Base-by-base conservation (phyloP, 176 grass and related monocot genomes). In the Juncus inflexus region DNA sequence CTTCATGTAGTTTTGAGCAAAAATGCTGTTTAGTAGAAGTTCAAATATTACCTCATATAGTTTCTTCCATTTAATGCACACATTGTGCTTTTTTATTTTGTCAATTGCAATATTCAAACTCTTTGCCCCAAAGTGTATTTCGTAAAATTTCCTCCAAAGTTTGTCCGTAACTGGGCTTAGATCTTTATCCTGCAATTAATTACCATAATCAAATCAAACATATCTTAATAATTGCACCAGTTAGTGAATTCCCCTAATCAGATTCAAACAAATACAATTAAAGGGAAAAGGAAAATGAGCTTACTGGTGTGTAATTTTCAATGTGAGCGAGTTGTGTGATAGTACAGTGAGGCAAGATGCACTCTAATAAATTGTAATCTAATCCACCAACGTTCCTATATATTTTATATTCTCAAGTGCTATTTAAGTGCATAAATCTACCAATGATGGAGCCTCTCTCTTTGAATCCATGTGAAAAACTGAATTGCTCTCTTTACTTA, bases 131-230 rank as follows among this genome's bases (percentile, higher is more conserved):
- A 74, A 83, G 38, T 78, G 53, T 9, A 35, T 35, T 68, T 83
- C 81, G 37, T 78, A 83, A 39, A 83, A 83, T 74, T 57, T 83
- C 69, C 74, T 83, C 81, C 81, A 83, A 4, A 74, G 47, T 37
- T 41, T 67, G 62, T 83, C 62, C 9, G 81, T 83, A 37, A 78
- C 75, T 4, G 74, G 81, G 72, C 69, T 83, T 35, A 83, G 81
- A 60, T 83, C 81, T 45, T 54, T 74, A 74, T 50, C 81, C 81
- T 83, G 43, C 7, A 69, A 73, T 42, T 37, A 3, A 65, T 28
- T 28, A 28, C 19, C 19, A 28, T 28, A 28, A 28, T 28, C 19
- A 28, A 1, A 28, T 28, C 19, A 28, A 28, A 28, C 19, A 28
- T 28, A 28, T 28, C 19, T 28, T 28, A 28, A 28, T 28, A 28